These are phyloP conservation scores for Zopfia rhizophila DNA, from an alignment of 2,329 filamentous ascomycete genomes.

Conservation along the genomic window DNA sequence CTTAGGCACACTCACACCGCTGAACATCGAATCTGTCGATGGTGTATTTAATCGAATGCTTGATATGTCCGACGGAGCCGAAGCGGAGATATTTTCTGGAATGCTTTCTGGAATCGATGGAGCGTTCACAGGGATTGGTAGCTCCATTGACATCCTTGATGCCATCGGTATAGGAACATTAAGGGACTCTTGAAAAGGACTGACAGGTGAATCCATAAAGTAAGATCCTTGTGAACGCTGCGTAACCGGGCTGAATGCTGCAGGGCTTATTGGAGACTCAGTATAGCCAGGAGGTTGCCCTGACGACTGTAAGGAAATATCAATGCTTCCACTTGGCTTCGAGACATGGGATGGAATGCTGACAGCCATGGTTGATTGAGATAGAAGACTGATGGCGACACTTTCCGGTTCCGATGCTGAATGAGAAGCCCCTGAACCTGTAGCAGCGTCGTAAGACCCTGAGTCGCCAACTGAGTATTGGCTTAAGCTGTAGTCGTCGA, in stretches of 20 bases:
- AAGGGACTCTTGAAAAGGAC: conserved; percentile 34
- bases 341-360: conserved; percentile 23
- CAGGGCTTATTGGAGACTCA: conserved; percentile 36
- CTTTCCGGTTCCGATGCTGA: conserved; percentile 28
- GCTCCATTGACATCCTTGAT: conserved; percentile 32
- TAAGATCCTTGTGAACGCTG: conserved; percentile 19
- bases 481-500: conserved; percentile 33
- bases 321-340: conserved; percentile 15
- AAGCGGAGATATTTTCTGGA: conserved; percentile 17
- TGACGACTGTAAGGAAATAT: conserved; percentile 9
- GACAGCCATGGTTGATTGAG: conserved; percentile 27
- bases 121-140: conserved; percentile 36
- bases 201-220: conserved; percentile 26
- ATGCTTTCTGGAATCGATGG: conserved; percentile 19
- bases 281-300: conserved; percentile 29
- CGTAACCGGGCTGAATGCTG: conserved; percentile 12
- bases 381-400: conserved; percentile 24
- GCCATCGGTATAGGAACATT: conserved; percentile 35
- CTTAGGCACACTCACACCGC: conserved; percentile 25
- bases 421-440: conserved; percentile 25
- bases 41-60: conserved; percentile 23
- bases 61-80: conserved; percentile 24
- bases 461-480: conserved; percentile 32
- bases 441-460: conserved; percentile 29
- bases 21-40: conserved; percentile 28